Evolutionary conservation across 108 stramenopile species (phyloP).

Genomic region (Nitzschia sp.): DNA sequence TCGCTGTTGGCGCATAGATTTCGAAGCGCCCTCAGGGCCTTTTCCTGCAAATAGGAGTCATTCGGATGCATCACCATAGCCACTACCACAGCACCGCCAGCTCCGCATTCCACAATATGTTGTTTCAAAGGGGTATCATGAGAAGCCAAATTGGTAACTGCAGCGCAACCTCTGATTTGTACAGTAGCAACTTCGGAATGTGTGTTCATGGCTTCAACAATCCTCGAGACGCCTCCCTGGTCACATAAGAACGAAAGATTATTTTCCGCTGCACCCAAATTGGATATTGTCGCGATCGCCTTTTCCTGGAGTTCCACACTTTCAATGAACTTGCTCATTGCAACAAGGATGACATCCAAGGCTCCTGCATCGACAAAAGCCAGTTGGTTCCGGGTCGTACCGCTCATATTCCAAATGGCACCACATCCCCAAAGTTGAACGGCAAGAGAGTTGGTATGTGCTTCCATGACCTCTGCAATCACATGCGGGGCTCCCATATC

Average conservation of each 20-base stretch:
- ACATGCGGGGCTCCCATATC: constrained; percentile 37
- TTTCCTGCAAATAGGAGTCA: constrained; percentile 50
- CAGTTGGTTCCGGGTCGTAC: constrained; percentile 42
- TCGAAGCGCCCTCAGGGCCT: constrained; percentile 55
- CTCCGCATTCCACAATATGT: constrained; percentile 46
- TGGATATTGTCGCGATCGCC: constrained; percentile 61
- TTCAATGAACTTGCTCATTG: constrained; percentile 49
- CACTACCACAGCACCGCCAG: constrained; percentile 59
- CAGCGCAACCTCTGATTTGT: constrained; percentile 61
- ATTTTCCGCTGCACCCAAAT: constrained; percentile 44
- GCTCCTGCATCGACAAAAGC: constrained; percentile 53
- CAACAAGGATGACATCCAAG: constrained; percentile 40
- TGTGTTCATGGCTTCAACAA: constrained; percentile 60
- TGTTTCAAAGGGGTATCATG: constrained; percentile 41
- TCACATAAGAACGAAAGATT: constrained; percentile 34
- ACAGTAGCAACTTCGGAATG: constrained; percentile 48
- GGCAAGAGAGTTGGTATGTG: constrained; percentile 20
- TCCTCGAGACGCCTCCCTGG: constrained; percentile 31
- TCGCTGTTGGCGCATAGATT: constrained; percentile 66
- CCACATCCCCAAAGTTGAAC: constrained; percentile 59
- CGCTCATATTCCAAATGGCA: constrained; percentile 56
- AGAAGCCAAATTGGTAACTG: constrained; percentile 60
- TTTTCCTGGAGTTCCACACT: constrained; percentile 57
- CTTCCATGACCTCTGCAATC: constrained; percentile 51
- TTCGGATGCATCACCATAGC: constrained; percentile 75